Evolutionary conservation across 305 asterid species (phyloP).

Genomic region (Coffea humblotiana): DNA sequence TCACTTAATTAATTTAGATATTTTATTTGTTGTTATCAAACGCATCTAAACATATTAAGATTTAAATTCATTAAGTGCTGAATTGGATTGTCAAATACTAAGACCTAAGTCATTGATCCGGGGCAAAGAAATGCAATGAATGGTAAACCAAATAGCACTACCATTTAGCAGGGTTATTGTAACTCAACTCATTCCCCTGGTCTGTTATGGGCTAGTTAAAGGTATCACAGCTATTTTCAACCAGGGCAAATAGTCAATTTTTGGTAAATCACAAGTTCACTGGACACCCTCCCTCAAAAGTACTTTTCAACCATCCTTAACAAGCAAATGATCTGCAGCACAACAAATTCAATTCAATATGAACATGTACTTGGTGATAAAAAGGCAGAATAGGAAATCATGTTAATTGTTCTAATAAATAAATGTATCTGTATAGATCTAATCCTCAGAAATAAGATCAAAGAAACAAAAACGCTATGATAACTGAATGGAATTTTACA

Average conservation of each 20-base stretch:
- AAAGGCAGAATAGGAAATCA: not conserved
- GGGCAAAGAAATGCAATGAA: not conserved
- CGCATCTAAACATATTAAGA: too few relatives aligned
- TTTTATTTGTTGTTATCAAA: too few relatives aligned
- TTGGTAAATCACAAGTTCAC: not conserved
- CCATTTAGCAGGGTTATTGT: not conserved
- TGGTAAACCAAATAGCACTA: not conserved
- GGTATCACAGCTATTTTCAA: not conserved
- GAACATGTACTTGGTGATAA: not conserved
- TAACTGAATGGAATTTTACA: slow-evolving; percentile 9
- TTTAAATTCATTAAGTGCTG: too few relatives aligned
- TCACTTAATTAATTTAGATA: too few relatives aligned
- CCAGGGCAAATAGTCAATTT: not conserved
- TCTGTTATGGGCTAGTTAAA: not conserved
- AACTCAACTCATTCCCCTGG: not conserved
- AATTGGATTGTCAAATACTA: too few relatives aligned
- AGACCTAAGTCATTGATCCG: not conserved
- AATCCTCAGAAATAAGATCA: not conserved
- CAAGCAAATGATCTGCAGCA: not conserved
- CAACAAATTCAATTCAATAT: not conserved
- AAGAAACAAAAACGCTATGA: not conserved
- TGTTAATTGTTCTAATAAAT: not conserved
- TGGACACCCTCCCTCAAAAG: not conserved
- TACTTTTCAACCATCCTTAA: not conserved
- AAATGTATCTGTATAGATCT: not conserved